These are phyloP conservation scores for Skeletonema costatum DNA, from an alignment of 108 stramenopile species.

Conservation along the genomic window DNA sequence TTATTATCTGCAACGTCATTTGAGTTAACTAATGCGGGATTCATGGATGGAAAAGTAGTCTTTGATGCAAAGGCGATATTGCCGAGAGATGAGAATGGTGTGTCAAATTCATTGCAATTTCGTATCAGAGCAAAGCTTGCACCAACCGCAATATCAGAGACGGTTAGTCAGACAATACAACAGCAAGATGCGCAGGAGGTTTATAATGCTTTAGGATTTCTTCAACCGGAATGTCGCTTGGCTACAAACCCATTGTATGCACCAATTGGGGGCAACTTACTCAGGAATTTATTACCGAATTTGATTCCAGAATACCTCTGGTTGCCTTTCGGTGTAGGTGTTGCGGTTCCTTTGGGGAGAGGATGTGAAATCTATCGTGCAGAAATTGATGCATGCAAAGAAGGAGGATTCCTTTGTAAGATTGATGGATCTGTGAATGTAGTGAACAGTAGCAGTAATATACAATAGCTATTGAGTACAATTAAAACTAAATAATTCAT, in stretches of 20 bases:
- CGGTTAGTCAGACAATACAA: neutral
- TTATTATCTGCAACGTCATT: constrained; percentile 19
- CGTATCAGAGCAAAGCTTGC: constrained; percentile 13
- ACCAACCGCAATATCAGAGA: neutral
- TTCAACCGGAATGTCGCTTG: constrained; percentile 8
- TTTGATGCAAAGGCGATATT: constrained; percentile 2
- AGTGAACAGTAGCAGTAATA: too few relatives aligned
- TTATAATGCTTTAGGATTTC: constrained; percentile 1
- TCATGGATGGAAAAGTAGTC: neutral
- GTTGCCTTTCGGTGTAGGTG: constrained; percentile 9
- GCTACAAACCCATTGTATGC: neutral
- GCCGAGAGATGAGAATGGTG: neutral
- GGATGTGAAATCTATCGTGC: neutral
- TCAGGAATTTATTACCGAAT: neutral
- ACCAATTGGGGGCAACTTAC: neutral
- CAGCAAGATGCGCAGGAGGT: neutral
- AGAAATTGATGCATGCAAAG: neutral
- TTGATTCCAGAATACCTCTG: constrained; percentile 6
- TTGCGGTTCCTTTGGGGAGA: constrained; percentile 2
- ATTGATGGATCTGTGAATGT: constrained; percentile 12
- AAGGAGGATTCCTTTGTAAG: neutral
- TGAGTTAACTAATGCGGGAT: neutral
- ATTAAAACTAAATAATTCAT: too few relatives aligned
- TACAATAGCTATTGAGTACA: too few relatives aligned
- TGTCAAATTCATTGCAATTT: neutral